These are phyloP conservation scores for Penium margaritaceum DNA, from an alignment of 139 green algal genomes.

Conservation along the genomic window DNA sequence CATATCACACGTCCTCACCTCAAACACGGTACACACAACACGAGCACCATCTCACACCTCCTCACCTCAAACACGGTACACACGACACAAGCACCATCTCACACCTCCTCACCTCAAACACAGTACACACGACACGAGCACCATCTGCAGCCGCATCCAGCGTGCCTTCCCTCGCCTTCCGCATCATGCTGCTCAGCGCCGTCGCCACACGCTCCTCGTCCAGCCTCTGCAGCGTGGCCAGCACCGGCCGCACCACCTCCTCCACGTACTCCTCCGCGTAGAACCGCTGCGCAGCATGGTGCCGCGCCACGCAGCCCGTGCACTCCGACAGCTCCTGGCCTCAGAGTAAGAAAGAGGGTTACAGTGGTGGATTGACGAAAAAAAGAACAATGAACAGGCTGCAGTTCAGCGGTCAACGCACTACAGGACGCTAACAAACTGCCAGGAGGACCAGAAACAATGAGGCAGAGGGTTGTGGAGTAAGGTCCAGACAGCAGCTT, in stretches of 20 bases:
- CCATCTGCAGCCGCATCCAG: not conserved
- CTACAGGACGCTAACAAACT: too few species aligned
- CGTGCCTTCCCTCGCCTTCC: not conserved
- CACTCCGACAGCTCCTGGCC: conserved; percentile 30
- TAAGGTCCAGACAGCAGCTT: too few species aligned
- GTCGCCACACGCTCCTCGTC: conserved; percentile 22
- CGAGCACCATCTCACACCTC: too few species aligned
- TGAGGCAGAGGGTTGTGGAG: too few species aligned
- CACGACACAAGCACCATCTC: too few species aligned
- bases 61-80: too few species aligned
- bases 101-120: too few species aligned
- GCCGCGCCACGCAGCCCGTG: conserved; percentile 9
- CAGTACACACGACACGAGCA: too few species aligned
- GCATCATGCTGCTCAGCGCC: not conserved
- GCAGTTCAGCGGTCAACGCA: too few species aligned
- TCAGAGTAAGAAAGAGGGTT: not conserved
- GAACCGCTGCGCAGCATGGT: conserved; percentile 3
- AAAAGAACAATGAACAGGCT: conserved; percentile 31
- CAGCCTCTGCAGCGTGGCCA: conserved; percentile 12
- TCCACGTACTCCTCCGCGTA: conserved; percentile 25
- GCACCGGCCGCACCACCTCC: conserved; percentile 23
- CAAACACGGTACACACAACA: too few species aligned
- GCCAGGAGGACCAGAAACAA: too few species aligned
- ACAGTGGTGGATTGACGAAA: not conserved
- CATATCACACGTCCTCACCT: too few species aligned